Base-by-base conservation (phyloP, 2,329 filamentous ascomycete species). In the Claviceps digitariae region DNA sequence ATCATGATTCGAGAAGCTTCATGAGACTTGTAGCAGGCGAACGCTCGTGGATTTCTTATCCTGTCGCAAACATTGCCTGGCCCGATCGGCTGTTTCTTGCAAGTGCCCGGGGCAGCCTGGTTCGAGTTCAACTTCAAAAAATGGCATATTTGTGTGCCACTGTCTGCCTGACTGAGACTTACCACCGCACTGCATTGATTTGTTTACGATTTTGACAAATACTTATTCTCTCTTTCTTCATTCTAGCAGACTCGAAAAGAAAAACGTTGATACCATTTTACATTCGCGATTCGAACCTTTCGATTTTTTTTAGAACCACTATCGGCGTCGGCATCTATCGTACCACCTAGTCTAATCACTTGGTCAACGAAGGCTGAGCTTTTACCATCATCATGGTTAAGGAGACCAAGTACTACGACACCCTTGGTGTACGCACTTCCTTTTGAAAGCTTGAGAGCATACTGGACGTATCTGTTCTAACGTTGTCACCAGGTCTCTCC, bases 331-430 rank as follows among this genome's bases (percentile, higher is more conserved):
- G 55, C 44, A 38, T 23, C 31, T 48, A 27, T 44, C 48, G 15
- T 21, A 27, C 45, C 13, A 48, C n/a, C n/a, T 27, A 21, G 29
- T 17, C 2, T 45, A 50, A 54, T 52, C 45, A 45, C 36, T 38
- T 45, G 34, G 46, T 48, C 43, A 50, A 53, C 43, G 44, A 57
- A 57, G 53, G 20, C 17, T 15, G 23, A 47, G 45, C 23, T 49
- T 51, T 56, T 50, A 53, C 48, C 54, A 62, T 52, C 69, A 84
- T 64, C 53, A 90, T 90, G 86, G 85, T 83, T 60, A 87, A 86
- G 67, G 86, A 90, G 63, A 86, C 82, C 40, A 87, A 87, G 69
- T 78, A 81, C 67, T 93, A 93, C 74, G 86, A 91, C 57, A 72
- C 79, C 57, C 79, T 93, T 50, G 86, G 86, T 69, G 86, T 90